phyloP scores from a whole-genome alignment of 2,329 filamentous ascomycete species.

The Whalleya microplaca region DNA sequence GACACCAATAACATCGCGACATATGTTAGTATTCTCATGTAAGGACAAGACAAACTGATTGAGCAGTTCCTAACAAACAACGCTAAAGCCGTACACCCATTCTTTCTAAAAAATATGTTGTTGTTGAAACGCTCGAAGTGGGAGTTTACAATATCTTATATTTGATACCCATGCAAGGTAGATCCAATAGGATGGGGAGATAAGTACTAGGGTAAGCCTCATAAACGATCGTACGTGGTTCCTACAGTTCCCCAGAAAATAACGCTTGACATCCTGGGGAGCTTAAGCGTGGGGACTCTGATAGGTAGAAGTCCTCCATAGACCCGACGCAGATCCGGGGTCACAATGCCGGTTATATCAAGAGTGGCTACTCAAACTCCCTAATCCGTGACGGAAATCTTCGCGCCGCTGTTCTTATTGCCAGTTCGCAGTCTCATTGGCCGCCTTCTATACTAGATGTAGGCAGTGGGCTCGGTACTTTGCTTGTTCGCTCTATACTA shows the following conservation, averaged over 20 bases:
- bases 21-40: too few species aligned
- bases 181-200: neutral
- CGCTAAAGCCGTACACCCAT: too few species aligned
- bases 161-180: neutral
- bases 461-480: neutral
- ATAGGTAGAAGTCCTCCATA: neutral
- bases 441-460: neutral
- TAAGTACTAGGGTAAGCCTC: neutral
- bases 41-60: too few species aligned
- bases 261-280: neutral
- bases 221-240: neutral
- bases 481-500: neutral
- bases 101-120: too few species aligned
- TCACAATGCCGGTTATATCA: neutral
- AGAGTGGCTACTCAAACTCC: neutral
- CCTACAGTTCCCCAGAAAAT: neutral
- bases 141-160: neutral
- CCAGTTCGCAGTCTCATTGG: constrained; percentile 9
- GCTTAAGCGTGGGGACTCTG: neutral
- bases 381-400: constrained; percentile 14
- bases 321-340: neutral
- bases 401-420: constrained; percentile 14
- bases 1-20: too few species aligned
- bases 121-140: neutral
- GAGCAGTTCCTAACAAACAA: too few species aligned